Evolutionary conservation across 768 basidiomycete species (phyloP), one percentile per base, ranked within the genome.

Genomic region (Podaxis pistillaris): DNA sequence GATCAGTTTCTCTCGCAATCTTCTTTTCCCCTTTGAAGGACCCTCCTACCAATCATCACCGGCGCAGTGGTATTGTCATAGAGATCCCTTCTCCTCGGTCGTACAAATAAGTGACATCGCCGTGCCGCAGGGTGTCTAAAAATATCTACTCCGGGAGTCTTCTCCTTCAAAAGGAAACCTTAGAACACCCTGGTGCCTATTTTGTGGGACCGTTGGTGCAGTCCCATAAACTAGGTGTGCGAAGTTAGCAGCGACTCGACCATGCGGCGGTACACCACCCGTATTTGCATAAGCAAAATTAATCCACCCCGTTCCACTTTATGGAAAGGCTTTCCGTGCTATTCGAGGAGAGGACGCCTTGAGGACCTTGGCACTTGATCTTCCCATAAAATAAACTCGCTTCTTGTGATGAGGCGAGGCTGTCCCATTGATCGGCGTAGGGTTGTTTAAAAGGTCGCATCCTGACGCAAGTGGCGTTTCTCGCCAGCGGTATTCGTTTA

Each of bases 281-380:
- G 4, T 46, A 46, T 19, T 46, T 19, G 17, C 19, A 19, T 17
- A n/a, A 19, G 15, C 19, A 33, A 33, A 33, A 33, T 33, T 9
- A 33, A 33, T 33, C 9, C 33, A 33, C 44, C 7, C 13, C 12
- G 12, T 28, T 17, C 17, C 24, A 53, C 2, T 38, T 62, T 62
- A 56, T 56, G 54, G 61, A 56, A 62, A 28, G 33, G 36, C 19
- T 38, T 62, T 55, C 46, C 22, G 57, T 58, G 57, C 49, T 58
- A 63, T 57, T 58, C 36, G 24, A 44, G 50, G 40, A 19, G 30
- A 15, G 19, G 13, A 9, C n/a, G 8, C 19, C 8, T 38, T 38
- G 36, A n/a, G 11, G 49, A 53, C 33, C 15, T 52, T 30, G 47
- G 26, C 40, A 28, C 41, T 17, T 37, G 50, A 26, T 49, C 38